Evolutionary conservation across 1,139 yeast genomes (phyloP).

Genomic region (Kodamaea fungicola): DNA sequence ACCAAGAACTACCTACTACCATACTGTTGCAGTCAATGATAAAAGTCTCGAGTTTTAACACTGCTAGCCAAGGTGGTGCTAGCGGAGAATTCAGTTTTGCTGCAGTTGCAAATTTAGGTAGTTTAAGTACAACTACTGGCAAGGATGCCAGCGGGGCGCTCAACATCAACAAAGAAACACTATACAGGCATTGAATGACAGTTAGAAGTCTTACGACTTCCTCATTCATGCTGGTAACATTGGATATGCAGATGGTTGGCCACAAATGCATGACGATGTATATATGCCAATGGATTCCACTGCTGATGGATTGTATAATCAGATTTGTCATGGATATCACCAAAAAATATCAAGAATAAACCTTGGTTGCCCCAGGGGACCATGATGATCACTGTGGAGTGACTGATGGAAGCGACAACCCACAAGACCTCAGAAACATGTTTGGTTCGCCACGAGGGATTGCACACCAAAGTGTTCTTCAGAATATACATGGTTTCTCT

Average conservation of each 20-base stretch:
- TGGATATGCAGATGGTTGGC: constrained; percentile 5
- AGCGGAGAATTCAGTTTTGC: constrained; percentile 3
- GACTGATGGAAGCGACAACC: constrained; percentile 1
- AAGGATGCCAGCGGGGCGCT: constrained; percentile 5
- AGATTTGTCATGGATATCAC: constrained; percentile 3
- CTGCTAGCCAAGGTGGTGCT: constrained; percentile 1
- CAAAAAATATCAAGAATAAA: constrained; percentile 2
- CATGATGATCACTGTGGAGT: constrained; percentile 4
- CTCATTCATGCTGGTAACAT: constrained; percentile 5
- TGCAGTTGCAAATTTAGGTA: constrained; percentile 5
- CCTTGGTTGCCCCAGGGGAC: constrained; percentile 5
- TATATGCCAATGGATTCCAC: constrained; percentile 1
- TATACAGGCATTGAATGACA: constrained; percentile 2
- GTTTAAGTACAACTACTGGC: constrained; percentile 4
- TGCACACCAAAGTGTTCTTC: constrained; percentile 3
- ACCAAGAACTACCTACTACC: constrained; percentile 5
- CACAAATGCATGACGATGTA: constrained; percentile 4
- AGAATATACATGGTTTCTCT: constrained; percentile 3
- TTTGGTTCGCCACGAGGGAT: constrained; percentile 4
- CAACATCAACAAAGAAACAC: constrained; percentile 3
- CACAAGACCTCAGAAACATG: constrained; percentile 4
- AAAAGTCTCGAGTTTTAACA: constrained; percentile 3
- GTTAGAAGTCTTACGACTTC: constrained; percentile 2
- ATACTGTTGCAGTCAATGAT: constrained; percentile 3
- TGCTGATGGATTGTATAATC: constrained; percentile 3